A percentile compares a stretch with the other conserved stretches of the same genome.
These are phyloP conservation scores for Pezicula rhizophila DNA, from an alignment of 2,329 filamentous ascomycete species.

Conservation along the genomic window DNA sequence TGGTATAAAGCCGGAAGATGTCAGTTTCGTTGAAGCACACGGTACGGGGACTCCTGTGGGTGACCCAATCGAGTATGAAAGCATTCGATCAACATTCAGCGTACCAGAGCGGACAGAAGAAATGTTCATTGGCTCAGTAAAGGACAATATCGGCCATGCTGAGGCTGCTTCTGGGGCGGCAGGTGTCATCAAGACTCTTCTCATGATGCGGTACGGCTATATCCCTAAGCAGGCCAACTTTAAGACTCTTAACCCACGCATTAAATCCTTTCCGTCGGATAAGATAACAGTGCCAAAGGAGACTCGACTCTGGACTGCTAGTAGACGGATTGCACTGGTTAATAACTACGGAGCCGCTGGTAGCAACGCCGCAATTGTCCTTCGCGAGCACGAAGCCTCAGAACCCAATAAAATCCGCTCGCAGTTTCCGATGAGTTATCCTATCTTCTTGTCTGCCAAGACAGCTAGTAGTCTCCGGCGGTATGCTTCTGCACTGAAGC, in stretches of 20 bases:
- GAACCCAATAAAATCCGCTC: neutral
- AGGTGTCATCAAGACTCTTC: slow-evolving; percentile 36
- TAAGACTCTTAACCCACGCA: slow-evolving; percentile 27
- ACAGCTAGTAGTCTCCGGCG: slow-evolving; percentile 17
- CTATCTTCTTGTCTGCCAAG: slow-evolving; percentile 12
- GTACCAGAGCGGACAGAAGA: neutral
- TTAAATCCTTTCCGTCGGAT: slow-evolving; percentile 2
- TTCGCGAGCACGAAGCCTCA: slow-evolving; percentile 7
- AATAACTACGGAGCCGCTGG: slow-evolving; percentile 21
- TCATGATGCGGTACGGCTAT: slow-evolving; percentile 25
- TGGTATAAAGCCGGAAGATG: slow-evolving; percentile 28
- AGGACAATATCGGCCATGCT: slow-evolving; percentile 37
- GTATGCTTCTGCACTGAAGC: slow-evolving; percentile 11
- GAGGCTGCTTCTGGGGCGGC: slow-evolving; percentile 39
- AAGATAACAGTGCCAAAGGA: neutral
- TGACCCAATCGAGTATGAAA: slow-evolving; percentile 17
- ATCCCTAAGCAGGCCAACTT: slow-evolving; percentile 23
- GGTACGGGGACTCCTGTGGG: slow-evolving; percentile 32
- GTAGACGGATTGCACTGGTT: slow-evolving; percentile 7
- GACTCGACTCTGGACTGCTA: neutral
- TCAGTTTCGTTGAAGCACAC: slow-evolving; percentile 24
- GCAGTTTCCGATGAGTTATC: slow-evolving; percentile 3
- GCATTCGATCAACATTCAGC: slow-evolving; percentile 7
- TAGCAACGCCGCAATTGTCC: slow-evolving; percentile 13
- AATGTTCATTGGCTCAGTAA: slow-evolving; percentile 20